Conservation (phyloP, 768 basidiomycete genomes). For the Pisolithus microcarpus region DNA sequence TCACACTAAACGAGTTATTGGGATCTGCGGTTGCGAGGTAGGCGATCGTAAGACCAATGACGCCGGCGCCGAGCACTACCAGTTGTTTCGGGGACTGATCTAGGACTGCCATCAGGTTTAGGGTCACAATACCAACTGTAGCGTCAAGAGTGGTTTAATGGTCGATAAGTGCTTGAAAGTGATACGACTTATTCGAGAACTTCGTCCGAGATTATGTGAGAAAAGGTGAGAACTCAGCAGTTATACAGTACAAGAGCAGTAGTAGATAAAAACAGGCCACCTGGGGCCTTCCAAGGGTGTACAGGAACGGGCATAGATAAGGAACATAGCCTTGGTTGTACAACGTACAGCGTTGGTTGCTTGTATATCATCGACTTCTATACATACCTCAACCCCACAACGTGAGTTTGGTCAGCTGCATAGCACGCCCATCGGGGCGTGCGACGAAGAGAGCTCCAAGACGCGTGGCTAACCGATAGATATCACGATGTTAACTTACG, state of each 20-base stretch:
- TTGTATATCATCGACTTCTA: not conserved
- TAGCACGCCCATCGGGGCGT: conserved; percentile 22
- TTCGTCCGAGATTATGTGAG: too few species aligned
- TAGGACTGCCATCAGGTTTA: not conserved
- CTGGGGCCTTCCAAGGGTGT: not conserved
- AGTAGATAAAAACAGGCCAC: too few species aligned
- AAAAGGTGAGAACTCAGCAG: too few species aligned
- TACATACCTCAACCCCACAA: conserved; percentile 30
- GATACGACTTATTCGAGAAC: too few species aligned
- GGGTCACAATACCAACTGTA: too few species aligned
- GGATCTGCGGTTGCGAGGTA: conserved; percentile 23
- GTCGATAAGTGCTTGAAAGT: too few species aligned
- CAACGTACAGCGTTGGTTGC: too few species aligned
- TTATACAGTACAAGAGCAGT: too few species aligned
- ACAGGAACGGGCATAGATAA: conserved; percentile 8
- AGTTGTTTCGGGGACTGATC: conserved; percentile 8
- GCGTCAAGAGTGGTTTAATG: too few species aligned
- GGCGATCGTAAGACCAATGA: conserved; percentile 34
- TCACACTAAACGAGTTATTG: conserved; percentile 14
- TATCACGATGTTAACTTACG: not conserved
- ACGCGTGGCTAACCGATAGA: conserved; percentile 27
- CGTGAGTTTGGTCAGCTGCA: conserved; percentile 35
- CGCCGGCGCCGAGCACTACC: conserved; percentile 33
- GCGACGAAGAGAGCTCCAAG: conserved; percentile 37
- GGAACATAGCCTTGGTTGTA: not conserved